Conservation (phyloP, 139 green algal species). For the Picochlorum sp. region DNA sequence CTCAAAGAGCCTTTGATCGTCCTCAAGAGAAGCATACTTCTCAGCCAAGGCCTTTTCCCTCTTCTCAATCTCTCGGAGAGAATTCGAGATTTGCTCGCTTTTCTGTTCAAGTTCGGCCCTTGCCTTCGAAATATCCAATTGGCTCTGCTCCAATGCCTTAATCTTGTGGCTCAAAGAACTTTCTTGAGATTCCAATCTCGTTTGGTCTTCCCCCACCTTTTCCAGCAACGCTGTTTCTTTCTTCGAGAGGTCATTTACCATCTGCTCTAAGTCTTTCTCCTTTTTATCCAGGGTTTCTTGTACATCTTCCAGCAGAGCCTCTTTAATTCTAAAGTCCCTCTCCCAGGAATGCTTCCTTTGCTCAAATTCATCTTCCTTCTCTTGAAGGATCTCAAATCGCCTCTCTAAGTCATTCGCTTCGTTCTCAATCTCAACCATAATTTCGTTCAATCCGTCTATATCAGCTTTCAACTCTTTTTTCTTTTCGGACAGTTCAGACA, state of each 20-base stretch:
- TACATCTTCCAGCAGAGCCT: not conserved
- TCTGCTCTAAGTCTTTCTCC: not conserved
- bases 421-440: too few species aligned
- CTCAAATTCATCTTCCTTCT: slow-evolving; percentile 1
- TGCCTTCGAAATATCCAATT: not conserved
- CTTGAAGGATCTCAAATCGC: slow-evolving; percentile 20
- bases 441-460: too few species aligned
- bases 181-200: not conserved
- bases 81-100: too few species aligned
- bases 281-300: not conserved
- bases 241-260: not conserved
- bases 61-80: too few species aligned
- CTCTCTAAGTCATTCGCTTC: slow-evolving; percentile 38
- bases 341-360: slow-evolving; percentile 26
- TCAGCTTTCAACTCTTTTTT: slow-evolving; percentile 28
- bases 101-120: too few species aligned
- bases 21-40: too few species aligned
- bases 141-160: slow-evolving; percentile 11
- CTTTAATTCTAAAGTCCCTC: slow-evolving; percentile 17
- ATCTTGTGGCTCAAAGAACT: slow-evolving; percentile 19
- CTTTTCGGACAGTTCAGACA: slow-evolving; percentile 26
- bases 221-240: too few species aligned
- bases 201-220: too few species aligned
- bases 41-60: too few species aligned
- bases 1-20: too few species aligned